phyloP scores from a whole-genome alignment of 306 rosid genomes.

The Purshia tridentata region DNA sequence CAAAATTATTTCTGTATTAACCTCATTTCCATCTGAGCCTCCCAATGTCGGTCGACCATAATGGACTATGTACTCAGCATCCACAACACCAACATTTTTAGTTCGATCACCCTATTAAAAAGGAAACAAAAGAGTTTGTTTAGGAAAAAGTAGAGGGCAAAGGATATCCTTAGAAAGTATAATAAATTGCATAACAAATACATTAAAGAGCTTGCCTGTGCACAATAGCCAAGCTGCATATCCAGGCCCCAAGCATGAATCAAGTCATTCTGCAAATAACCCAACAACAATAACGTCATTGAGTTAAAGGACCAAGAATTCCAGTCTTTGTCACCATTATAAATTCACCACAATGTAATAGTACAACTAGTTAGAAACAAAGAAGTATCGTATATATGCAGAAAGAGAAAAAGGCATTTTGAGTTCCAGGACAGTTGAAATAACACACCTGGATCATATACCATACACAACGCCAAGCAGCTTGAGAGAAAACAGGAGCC shows the following conservation, averaged over 20 bases:
- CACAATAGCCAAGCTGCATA: slow-evolving; percentile 88
- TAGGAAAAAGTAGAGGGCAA: background rate
- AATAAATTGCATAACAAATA: background rate
- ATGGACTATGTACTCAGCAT: slow-evolving; percentile 82
- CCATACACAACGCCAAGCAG: slow-evolving; percentile 97
- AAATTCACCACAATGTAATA: too few relatives aligned
- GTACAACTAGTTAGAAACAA: too few relatives aligned
- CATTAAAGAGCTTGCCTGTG: slow-evolving; percentile 63
- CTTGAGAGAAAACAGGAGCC: slow-evolving; percentile 95
- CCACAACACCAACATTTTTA: slow-evolving; percentile 82
- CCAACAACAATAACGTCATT: background rate
- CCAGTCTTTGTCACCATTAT: background rate
- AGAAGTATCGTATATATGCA: too few relatives aligned
- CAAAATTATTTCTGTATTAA: background rate
- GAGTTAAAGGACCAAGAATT: slow-evolving; percentile 5
- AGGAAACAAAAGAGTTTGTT: background rate
- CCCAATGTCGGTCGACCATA: slow-evolving; percentile 87
- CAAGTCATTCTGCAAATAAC: slow-evolving; percentile 70
- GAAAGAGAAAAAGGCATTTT: background rate
- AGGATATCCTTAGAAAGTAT: background rate
- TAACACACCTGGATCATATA: slow-evolving; percentile 79
- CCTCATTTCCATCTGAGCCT: slow-evolving; percentile 50
- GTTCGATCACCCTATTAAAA: slow-evolving; percentile 73
- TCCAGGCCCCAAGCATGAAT: slow-evolving; percentile 98
- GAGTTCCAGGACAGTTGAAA: slow-evolving; percentile 4